These are phyloP conservation scores for Talaromyces liani DNA, from an alignment of 495 filamentous ascomycete species.

Conservation along the genomic window DNA sequence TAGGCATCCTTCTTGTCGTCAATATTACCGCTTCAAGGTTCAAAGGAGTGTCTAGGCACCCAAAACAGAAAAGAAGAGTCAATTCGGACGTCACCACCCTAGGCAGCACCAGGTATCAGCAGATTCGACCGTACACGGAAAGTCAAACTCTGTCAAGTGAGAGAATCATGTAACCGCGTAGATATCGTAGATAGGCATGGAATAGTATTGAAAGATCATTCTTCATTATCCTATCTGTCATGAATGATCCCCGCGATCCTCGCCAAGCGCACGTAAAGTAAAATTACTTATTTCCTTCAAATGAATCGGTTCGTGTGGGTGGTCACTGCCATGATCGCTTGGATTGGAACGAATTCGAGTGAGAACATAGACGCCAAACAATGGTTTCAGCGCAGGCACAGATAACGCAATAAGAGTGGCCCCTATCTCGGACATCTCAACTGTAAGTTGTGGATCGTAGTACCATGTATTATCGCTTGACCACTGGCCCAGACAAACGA, in stretches of 20 bases:
- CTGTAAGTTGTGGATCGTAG: conserved; percentile 36
- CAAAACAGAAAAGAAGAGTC: neutral
- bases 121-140: neutral
- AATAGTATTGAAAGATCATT: neutral
- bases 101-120: neutral
- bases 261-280: neutral
- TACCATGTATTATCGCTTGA: conserved; percentile 32
- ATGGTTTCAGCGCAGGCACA: conserved; percentile 34
- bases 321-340: neutral
- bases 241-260: neutral
- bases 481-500: conserved; percentile 35
- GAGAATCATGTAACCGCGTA: neutral
- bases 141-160: neutral
- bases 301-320: neutral
- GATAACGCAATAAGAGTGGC: conserved; percentile 38
- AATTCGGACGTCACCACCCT: neutral
- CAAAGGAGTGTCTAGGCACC: neutral
- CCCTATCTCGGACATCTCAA: conserved; percentile 38
- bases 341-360: conserved; percentile 2
- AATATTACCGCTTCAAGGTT: conserved; percentile 4
- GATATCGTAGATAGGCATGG: neutral
- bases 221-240: neutral
- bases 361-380: conserved; percentile 20
- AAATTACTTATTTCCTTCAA: neutral
- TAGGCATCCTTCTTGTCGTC: neutral